Base-by-base conservation (phyloP, 805 yeast genomes). In the Yamadazyma endophytica region DNA sequence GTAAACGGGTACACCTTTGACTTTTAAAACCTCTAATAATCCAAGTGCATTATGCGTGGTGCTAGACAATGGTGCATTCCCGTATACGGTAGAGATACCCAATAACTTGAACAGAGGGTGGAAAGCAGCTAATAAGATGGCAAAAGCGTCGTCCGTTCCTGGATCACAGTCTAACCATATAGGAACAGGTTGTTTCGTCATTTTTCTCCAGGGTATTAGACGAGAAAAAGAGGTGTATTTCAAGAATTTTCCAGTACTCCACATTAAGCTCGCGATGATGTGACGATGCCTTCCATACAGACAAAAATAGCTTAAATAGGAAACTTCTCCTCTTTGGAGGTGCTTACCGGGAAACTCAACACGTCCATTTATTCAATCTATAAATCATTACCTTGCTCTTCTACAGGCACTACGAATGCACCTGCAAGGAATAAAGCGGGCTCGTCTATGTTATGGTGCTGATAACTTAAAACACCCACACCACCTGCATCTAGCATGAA, bases 401-500 rank as follows among this genome's bases (percentile, higher is more conserved):
- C 82, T 7, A 75, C 75, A 9, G 87, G 90, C 9, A 82, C 79
- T 6, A 67, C 65, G 46, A 86, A 87, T 0, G 94, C 90, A 28
- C 95, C 95, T 3, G 95, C 83, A 37, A 90, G 67, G 30, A 70
- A 75, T 35, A 90, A 55, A 0, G 96, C 96, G 3, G 97, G 97
- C 59, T 90, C 97, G 22, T 81, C 70, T 34, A 85, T 70, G 53
- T 71, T 79, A 50, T 81, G 78, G 56, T 89, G 97, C 48, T 86
- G 94, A 56, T 89, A 89, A 42, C 92, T 79, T 50, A 90, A 66
- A 2, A 88, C 95, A 39, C 96, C 96, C 24, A 87, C 85, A 25
- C 96, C 97, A 42, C 97, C 96, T 17, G 97, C 95, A 53, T 90
- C 96, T 44, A 90, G 65, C 55, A 90, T 65, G 56, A 88, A 79